Evolutionary conservation across 73 alveolate species (phyloP).

Genomic region (Paramecium pentaurelia): DNA sequence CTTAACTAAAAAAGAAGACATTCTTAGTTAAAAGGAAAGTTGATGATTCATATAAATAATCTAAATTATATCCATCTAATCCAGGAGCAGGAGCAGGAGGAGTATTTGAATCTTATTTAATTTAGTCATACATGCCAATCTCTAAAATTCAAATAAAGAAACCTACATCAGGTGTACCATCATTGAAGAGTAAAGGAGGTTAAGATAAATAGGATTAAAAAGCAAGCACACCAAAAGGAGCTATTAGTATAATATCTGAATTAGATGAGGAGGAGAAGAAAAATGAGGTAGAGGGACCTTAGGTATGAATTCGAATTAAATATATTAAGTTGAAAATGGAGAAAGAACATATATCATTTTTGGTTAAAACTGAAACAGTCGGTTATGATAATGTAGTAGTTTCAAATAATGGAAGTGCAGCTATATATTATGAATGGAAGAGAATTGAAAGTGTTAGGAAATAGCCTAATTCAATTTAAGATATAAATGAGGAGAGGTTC

Average conservation of each 20-base stretch:
- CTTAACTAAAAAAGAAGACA: background rate
- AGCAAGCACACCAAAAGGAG: background rate
- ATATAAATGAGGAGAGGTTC: constrained; percentile 70
- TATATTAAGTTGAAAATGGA: constrained; percentile 11
- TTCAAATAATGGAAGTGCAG: constrained; percentile 77
- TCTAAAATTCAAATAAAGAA: background rate
- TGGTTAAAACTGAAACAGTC: constrained; percentile 53
- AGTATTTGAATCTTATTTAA: background rate
- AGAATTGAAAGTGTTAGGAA: constrained; percentile 67
- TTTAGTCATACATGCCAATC: background rate
- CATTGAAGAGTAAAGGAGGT: background rate
- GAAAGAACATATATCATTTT: constrained; percentile 46
- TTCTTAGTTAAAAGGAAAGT: background rate
- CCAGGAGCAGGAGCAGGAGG: background rate
- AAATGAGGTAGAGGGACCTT: background rate
- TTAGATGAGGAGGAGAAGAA: constrained; percentile 1
- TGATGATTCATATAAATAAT: background rate
- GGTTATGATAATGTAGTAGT: constrained; percentile 69
- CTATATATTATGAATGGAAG: constrained; percentile 81
- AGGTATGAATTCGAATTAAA: background rate
- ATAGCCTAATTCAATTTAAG: constrained; percentile 67
- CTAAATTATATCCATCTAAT: background rate
- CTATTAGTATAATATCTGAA: background rate
- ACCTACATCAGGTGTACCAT: background rate
- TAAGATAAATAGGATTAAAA: background rate